Evolutionary conservation across 1,139 yeast genomes (phyloP).

Genomic region (Candida freyschussii): DNA sequence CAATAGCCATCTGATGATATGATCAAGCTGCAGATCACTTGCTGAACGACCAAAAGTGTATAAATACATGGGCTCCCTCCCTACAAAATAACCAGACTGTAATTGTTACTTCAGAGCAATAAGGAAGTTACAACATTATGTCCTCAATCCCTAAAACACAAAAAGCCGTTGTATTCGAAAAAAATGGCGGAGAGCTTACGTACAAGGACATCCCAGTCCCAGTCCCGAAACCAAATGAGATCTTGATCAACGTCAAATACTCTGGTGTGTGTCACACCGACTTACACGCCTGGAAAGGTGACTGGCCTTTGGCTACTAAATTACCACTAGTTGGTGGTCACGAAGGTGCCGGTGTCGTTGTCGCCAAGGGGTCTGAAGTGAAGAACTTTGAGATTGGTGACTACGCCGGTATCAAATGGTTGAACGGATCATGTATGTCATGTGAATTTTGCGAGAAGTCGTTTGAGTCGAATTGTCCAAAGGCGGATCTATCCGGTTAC

Average conservation of each 20-base stretch:
- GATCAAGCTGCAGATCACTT: too few species aligned
- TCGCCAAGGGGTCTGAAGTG: conserved; percentile 52
- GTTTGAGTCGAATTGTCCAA: conserved; percentile 52
- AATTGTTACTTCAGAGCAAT: too few species aligned
- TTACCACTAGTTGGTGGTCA: conserved; percentile 71
- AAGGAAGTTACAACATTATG: too few species aligned
- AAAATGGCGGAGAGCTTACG: conserved; percentile 57
- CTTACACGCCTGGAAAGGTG: conserved; percentile 78
- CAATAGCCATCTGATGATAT: too few species aligned
- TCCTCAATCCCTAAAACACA: conserved; percentile 55
- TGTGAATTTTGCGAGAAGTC: conserved; percentile 55
- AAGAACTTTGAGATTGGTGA: conserved; percentile 58
- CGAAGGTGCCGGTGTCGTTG: conserved; percentile 66
- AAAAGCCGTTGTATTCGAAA: conserved; percentile 69
- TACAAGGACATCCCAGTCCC: conserved; percentile 68
- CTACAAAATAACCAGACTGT: too few species aligned
- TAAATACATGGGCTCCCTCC: too few species aligned
- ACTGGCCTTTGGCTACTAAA: conserved; percentile 66
- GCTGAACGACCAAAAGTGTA: too few species aligned
- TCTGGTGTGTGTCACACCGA: conserved; percentile 82
- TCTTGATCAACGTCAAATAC: conserved; percentile 62
- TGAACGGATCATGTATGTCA: conserved; percentile 54
- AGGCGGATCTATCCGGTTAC: conserved; percentile 60
- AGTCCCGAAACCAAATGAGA: conserved; percentile 60
- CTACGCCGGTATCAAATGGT: conserved; percentile 60